Evolutionary conservation across 2,329 filamentous ascomycete species (phyloP).

Genomic region (Paraconiothyrium sp.): DNA sequence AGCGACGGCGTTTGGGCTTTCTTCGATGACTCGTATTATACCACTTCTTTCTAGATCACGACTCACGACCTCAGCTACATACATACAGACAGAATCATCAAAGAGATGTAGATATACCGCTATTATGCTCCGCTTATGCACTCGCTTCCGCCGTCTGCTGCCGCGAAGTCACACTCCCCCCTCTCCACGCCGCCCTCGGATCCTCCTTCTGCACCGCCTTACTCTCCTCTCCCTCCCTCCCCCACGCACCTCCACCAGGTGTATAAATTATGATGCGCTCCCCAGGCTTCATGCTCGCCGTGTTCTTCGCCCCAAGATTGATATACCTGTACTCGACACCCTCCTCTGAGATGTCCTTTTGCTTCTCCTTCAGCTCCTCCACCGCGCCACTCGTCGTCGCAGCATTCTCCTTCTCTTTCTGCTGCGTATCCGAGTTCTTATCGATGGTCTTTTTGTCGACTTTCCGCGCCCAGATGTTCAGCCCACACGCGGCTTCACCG

Average conservation of each 20-base stretch:
- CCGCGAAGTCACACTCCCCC: slow-evolving; percentile 65
- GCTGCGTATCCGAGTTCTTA: slow-evolving; percentile 34
- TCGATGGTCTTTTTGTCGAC: slow-evolving; percentile 56
- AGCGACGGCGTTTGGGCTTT: slow-evolving; percentile 17
- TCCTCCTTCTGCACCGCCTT: slow-evolving; percentile 63
- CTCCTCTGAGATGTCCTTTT: slow-evolving; percentile 43
- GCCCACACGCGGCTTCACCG: slow-evolving; percentile 77
- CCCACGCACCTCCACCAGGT: slow-evolving; percentile 83
- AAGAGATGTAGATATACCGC: slow-evolving; percentile 16
- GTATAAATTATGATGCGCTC: slow-evolving; percentile 82
- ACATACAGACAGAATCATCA: not conserved
- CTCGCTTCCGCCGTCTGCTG: slow-evolving; percentile 62
- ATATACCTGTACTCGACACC: slow-evolving; percentile 68
- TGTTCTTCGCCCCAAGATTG: slow-evolving; percentile 82
- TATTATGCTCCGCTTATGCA: slow-evolving; percentile 24
- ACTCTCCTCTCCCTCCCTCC: slow-evolving; percentile 66
- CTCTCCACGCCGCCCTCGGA: slow-evolving; percentile 67
- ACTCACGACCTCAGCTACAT: not conserved
- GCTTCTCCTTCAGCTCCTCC: slow-evolving; percentile 36
- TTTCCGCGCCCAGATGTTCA: slow-evolving; percentile 87
- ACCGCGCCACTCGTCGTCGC: slow-evolving; percentile 62
- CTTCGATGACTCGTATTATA: not conserved
- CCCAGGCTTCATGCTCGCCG: slow-evolving; percentile 76
- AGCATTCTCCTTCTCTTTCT: slow-evolving; percentile 28
- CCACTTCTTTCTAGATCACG: slow-evolving; percentile 7